Base-by-base conservation (phyloP, 768 basidiomycete genomes). In the Austroboletus festivus region DNA sequence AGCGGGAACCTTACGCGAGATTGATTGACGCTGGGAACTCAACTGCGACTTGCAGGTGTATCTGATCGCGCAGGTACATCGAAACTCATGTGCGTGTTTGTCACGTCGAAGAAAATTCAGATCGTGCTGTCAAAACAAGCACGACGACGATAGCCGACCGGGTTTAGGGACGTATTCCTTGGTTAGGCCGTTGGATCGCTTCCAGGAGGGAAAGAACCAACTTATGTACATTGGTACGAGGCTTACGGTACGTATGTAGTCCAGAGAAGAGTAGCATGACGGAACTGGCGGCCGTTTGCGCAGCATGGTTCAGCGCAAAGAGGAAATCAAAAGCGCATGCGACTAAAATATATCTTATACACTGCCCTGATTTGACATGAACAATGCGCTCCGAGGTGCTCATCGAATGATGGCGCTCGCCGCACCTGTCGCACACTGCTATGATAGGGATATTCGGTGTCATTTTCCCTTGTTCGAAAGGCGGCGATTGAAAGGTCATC, bases 1-100 rank as follows among this genome's bases (percentile, higher is more conserved):
- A 30, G n/a, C 35, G 16, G 9, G 19, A 15, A 15, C 31, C 3
- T n/a, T 15, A 13, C 13, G 38, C 21, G 5, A 30, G 34, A 33
- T 2, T 46, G 57, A 55, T 54, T 44, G 24, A 21, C 44, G 44
- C 31, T 50, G 41, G 18, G 43, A 42, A 45, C 30, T n/a, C 11
- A n/a, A 10, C 12, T 37, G 16, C 7, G 31, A 33, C 31, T 46
- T 24, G 40, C 42, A 35, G n/a, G n/a, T n/a, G n/a, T 33, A 35
- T 24, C 21, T 21, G 44, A 55, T 49, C 12, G n/a, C 42, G 23
- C 48, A 35, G 21, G 47, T 51, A 42, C 21, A 33, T 19, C 26
- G 19, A 21, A n/a, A 11, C 26, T 11, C 10, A 19, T 51, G 18
- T 42, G 19, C 10, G 34, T 31, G 37, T 41, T 30, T 26, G 34